These are phyloP conservation scores for Pseudogymnoascus sp. DNA, from an alignment of 2,329 filamentous ascomycete genomes.

Conservation along the genomic window DNA sequence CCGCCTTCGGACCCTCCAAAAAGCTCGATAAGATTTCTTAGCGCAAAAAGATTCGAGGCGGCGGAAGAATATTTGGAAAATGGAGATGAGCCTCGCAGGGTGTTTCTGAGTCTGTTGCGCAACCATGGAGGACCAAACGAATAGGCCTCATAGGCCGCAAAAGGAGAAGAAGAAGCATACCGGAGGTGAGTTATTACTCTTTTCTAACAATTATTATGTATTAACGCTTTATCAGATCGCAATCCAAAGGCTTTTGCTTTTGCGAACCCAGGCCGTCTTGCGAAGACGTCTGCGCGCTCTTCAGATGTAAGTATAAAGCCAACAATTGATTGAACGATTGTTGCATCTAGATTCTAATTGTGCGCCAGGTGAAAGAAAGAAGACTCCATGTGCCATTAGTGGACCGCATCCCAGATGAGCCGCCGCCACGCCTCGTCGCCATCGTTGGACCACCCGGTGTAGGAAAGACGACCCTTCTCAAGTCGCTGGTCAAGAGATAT, in stretches of 20 bases:
- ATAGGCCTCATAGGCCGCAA: conserved; percentile 75
- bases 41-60: conserved; percentile 5
- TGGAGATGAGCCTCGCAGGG: conserved; percentile 6
- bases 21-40: conserved; percentile 9
- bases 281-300: conserved; percentile 40
- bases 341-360: conserved; percentile 12
- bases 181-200: conserved; percentile 41
- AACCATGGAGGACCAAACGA: conserved; percentile 72
- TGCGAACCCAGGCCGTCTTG: conserved; percentile 30
- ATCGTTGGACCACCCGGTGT: conserved; percentile 93
- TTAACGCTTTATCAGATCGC: conserved; percentile 21
- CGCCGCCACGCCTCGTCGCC: conserved; percentile 83
- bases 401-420: conserved; percentile 91
- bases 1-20: too few species aligned
- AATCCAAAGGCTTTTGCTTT: conserved; percentile 33
- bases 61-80: conserved; percentile 9
- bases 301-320: conserved; percentile 41
- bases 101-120: conserved; percentile 10
- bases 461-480: conserved; percentile 91
- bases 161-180: conserved; percentile 82
- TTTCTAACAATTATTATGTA: neutral
- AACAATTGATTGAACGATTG: conserved; percentile 9
- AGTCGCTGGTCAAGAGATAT: conserved; percentile 88
- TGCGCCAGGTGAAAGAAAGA: conserved; percentile 77
- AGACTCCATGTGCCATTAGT: conserved; percentile 92